Percentiles rank a stretch among this genome's conserved stretches.
phyloP scores from a whole-genome alignment of 345 rosid species.

The Gossypium stocksii region DNA sequence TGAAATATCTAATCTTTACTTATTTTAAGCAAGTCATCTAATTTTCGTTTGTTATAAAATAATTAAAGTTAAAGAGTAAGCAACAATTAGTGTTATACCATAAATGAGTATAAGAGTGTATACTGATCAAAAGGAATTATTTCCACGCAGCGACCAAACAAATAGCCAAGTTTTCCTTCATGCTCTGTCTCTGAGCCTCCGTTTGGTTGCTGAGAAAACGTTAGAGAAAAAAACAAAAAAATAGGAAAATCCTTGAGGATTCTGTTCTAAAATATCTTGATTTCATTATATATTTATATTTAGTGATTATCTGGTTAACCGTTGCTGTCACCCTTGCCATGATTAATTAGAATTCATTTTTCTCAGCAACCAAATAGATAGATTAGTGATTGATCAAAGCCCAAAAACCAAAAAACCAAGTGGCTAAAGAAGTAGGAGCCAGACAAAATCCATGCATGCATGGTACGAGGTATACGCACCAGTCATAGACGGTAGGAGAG shows the following conservation, averaged over 20 bases:
- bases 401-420: neutral
- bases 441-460: constrained; percentile 4
- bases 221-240: neutral
- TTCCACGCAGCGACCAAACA: constrained; percentile 57
- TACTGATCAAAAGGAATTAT: constrained; percentile 22
- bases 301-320: neutral
- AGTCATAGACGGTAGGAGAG: constrained; percentile 93
- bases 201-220: constrained; percentile 37
- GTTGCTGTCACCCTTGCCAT: neutral
- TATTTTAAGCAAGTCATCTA: neutral
- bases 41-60: neutral
- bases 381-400: neutral
- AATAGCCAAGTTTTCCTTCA: constrained; percentile 50
- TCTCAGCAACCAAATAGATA: constrained; percentile 3
- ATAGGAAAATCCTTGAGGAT: constrained; percentile 5
- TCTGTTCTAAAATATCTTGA: neutral
- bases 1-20: neutral
- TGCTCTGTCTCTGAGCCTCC: constrained; percentile 32
- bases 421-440: neutral
- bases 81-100: constrained; percentile 5
- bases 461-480: constrained; percentile 32
- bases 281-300: neutral
- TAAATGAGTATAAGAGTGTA: neutral
- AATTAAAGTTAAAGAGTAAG: neutral
- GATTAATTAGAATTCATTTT: neutral